Evolutionary conservation across 148 eudicot genomes (phyloP).

Genomic region (Euryodendron excelsum): DNA sequence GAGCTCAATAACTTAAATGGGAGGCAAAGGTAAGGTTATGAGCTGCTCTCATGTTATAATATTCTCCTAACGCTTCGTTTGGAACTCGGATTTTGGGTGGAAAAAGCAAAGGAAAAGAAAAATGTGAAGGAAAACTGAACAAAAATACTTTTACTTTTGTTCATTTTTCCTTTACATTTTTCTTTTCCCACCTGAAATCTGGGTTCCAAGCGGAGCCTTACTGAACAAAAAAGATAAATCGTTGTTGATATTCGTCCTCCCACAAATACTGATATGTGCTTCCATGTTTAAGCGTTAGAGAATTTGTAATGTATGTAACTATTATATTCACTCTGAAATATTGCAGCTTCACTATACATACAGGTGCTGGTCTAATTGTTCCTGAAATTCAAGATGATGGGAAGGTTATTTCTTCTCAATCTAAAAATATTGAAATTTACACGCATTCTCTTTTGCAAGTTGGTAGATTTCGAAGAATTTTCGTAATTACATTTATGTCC

Average conservation of each 20-base stretch:
- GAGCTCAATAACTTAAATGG: conserved; percentile 81
- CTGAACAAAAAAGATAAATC: not conserved
- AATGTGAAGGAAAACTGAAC: too few relatives aligned
- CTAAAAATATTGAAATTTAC: not conserved
- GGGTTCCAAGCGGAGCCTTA: too few relatives aligned
- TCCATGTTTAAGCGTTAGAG: not conserved
- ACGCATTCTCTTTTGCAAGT: not conserved
- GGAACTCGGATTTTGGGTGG: too few relatives aligned
- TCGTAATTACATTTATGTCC: not conserved
- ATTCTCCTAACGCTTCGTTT: not conserved
- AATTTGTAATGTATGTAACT: not conserved
- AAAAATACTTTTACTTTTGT: too few relatives aligned
- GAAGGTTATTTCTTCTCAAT: conserved; percentile 42
- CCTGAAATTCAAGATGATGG: conserved; percentile 95
- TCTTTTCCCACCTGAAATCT: too few relatives aligned
- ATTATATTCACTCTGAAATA: conserved; percentile 2
- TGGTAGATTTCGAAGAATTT: not conserved
- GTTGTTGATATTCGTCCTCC: not conserved
- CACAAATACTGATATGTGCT: not conserved
- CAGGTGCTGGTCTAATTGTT: conserved; percentile 95
- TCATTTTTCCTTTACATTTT: too few relatives aligned
- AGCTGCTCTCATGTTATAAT: not conserved
- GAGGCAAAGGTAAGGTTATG: conserved; percentile 57
- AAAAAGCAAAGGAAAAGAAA: too few relatives aligned
- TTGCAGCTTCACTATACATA: conserved; percentile 85